Evolutionary conservation across 352 stramenopile genomes (phyloP).

Genomic region (Phytophthora pluvialis): DNA sequence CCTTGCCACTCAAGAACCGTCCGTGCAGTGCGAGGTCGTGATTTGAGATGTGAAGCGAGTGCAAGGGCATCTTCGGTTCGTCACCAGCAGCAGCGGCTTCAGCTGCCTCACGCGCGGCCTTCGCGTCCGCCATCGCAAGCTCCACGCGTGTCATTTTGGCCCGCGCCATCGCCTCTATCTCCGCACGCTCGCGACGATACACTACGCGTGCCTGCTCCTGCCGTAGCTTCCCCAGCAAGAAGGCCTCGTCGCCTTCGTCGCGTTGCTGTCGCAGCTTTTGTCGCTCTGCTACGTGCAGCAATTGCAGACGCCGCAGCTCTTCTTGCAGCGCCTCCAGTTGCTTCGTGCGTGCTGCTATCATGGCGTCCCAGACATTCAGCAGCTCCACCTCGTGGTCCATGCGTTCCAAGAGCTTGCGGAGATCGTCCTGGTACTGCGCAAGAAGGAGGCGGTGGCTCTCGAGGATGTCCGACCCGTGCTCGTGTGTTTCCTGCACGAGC

Average conservation of each 20-base stretch:
- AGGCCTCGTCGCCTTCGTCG: slow-evolving; percentile 67
- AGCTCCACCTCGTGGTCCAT: slow-evolving; percentile 58
- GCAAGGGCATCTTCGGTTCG: slow-evolving; percentile 50
- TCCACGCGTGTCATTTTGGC: slow-evolving; percentile 44
- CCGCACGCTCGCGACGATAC: slow-evolving; percentile 47
- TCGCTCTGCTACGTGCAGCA: slow-evolving; percentile 68
- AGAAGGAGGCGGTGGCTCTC: slow-evolving; percentile 52
- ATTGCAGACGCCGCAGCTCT: slow-evolving; percentile 57
- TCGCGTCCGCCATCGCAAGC: slow-evolving; percentile 27
- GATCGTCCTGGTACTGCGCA: slow-evolving; percentile 61
- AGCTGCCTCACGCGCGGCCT: slow-evolving; percentile 24
- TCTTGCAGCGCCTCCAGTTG: slow-evolving; percentile 69
- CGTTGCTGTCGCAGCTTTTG: slow-evolving; percentile 67
- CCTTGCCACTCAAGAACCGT: slow-evolving; percentile 73
- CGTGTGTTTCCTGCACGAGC: slow-evolving; percentile 50
- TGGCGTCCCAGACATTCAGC: slow-evolving; percentile 73
- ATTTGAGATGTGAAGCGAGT: slow-evolving; percentile 77
- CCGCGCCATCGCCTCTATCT: slow-evolving; percentile 47
- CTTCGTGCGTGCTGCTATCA: slow-evolving; percentile 62
- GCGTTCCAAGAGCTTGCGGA: slow-evolving; percentile 57
- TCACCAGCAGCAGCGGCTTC: slow-evolving; percentile 23
- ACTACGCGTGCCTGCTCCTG: slow-evolving; percentile 57
- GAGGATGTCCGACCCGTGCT: slow-evolving; percentile 48
- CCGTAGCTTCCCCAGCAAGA: slow-evolving; percentile 66
- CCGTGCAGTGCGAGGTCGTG: slow-evolving; percentile 73